A percentile compares a stretch with the other conserved stretches of the same genome.
phyloP scores from a whole-genome alignment of 2,329 filamentous ascomycete species.

The Colletotrichum viniferum region DNA sequence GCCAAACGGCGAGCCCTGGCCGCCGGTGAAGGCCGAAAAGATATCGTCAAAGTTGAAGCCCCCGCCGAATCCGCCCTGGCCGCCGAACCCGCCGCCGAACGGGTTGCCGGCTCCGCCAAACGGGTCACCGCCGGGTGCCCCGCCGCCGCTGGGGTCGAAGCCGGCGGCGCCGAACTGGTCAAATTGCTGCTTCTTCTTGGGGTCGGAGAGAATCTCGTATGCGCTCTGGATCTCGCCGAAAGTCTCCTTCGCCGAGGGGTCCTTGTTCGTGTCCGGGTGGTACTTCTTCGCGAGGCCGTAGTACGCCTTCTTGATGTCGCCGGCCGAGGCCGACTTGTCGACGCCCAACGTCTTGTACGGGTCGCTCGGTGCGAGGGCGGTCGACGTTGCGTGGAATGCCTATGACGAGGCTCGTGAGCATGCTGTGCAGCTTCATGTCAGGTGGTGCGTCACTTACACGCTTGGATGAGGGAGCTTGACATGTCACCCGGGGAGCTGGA shows the following conservation, averaged over 20 bases:
- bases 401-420: conserved; percentile 28
- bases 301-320: conserved; percentile 98
- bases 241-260: conserved; percentile 88
- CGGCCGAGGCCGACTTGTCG: conserved; percentile 75
- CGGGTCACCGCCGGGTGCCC: conserved; percentile 55
- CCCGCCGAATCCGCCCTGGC: conserved; percentile 72
- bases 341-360: conserved; percentile 91
- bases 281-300: conserved; percentile 97
- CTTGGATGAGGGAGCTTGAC: conserved; percentile 19
- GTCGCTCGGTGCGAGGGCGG: conserved; percentile 65
- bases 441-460: conserved; percentile 19
- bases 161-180: conserved; percentile 89
- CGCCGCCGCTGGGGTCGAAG: conserved; percentile 77
- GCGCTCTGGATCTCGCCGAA: conserved; percentile 92
- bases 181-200: conserved; percentile 90
- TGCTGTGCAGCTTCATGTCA: not conserved
- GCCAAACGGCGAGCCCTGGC: conserved; percentile 57
- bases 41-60: conserved; percentile 97
- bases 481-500: conserved; percentile 33
- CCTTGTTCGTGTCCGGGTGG: conserved; percentile 98
- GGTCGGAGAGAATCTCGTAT: conserved; percentile 91
- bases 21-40: conserved; percentile 81
- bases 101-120: conserved; percentile 69
- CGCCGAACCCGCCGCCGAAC: conserved; percentile 61
- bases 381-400: conserved; percentile 66